These are phyloP conservation scores for Neoboletus brunneissimus DNA, from an alignment of 768 basidiomycete genomes.

Conservation along the genomic window DNA sequence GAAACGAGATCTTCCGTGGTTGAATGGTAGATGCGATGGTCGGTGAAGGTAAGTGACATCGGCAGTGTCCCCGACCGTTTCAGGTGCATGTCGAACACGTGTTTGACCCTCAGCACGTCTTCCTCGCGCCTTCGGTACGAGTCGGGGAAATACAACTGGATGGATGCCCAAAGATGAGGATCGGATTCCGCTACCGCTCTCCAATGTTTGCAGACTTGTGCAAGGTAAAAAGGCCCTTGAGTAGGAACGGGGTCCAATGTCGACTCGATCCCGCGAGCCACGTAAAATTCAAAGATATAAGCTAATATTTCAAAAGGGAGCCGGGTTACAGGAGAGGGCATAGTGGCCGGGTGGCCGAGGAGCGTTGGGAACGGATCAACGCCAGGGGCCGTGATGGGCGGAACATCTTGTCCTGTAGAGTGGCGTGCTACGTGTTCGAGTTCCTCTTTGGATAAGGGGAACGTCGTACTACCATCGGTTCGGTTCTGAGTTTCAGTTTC, in stretches of 20 bases:
- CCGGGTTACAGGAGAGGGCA: slow-evolving; percentile 3
- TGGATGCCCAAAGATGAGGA: slow-evolving; percentile 23
- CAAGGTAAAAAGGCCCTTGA: slow-evolving; percentile 10
- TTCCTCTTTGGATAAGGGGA: background rate
- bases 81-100: slow-evolving; percentile 8
- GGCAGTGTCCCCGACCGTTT: slow-evolving; percentile 13
- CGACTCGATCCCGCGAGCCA: background rate
- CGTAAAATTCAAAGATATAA: slow-evolving; percentile 10
- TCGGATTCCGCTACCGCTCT: slow-evolving; percentile 8
- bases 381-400: background rate
- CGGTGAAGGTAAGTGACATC: slow-evolving; percentile 20
- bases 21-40: slow-evolving; percentile 11
- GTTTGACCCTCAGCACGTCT: slow-evolving; percentile 3
- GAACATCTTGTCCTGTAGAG: background rate
- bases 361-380: background rate
- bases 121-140: background rate
- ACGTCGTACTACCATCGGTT: background rate
- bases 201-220: slow-evolving; percentile 23
- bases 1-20: slow-evolving; percentile 6
- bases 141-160: slow-evolving; percentile 14
- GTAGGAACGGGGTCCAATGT: background rate
- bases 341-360: background rate
- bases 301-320: slow-evolving; percentile 37
- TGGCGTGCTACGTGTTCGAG: background rate
- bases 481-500: background rate